phyloP scores from a whole-genome alignment of 176 grass and related monocot genomes.

The Coix lacrymajobi region DNA sequence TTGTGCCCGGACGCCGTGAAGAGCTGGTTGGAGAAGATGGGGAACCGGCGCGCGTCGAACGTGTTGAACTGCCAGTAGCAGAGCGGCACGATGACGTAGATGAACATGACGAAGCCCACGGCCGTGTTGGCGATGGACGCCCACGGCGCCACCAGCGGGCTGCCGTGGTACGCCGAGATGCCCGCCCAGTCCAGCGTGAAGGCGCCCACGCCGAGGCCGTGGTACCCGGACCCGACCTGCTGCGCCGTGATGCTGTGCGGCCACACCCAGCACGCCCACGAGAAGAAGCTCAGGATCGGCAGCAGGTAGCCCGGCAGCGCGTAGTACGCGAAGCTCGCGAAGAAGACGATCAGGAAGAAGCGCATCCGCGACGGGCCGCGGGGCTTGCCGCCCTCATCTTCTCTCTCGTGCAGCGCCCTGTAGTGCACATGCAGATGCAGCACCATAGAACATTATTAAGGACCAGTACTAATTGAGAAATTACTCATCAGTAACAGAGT shows the following conservation, averaged over 20 bases:
- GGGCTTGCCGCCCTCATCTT: conserved; percentile 33
- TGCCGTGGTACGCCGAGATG: conserved; percentile 96
- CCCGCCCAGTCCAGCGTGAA: conserved; percentile 97
- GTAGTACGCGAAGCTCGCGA: conserved; percentile 81
- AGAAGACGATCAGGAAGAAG: conserved; percentile 86
- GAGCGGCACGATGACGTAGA: conserved; percentile 88
- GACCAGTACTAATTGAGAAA: neutral
- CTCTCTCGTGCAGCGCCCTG: conserved; percentile 86
- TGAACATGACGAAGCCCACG: conserved; percentile 87
- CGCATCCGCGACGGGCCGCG: conserved; percentile 68
- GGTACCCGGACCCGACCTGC: conserved; percentile 88
- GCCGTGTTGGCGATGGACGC: conserved; percentile 89
- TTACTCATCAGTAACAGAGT: neutral
- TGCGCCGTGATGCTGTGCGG: conserved; percentile 88
- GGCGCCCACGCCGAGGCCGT: conserved; percentile 80
- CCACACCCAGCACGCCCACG: conserved; percentile 92
- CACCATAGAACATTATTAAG: neutral
- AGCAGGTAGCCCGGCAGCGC: conserved; percentile 75
- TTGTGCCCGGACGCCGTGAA: conserved; percentile 67
- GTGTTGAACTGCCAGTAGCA: conserved; percentile 97
- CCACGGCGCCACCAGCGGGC: conserved; percentile 90
- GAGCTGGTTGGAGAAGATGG: conserved; percentile 96
- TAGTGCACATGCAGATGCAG: neutral
- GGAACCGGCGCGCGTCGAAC: conserved; percentile 79
- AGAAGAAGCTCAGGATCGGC: conserved; percentile 91